Base-by-base conservation (phyloP, 2,329 filamentous ascomycete species). In the Diaporthe sp. region DNA sequence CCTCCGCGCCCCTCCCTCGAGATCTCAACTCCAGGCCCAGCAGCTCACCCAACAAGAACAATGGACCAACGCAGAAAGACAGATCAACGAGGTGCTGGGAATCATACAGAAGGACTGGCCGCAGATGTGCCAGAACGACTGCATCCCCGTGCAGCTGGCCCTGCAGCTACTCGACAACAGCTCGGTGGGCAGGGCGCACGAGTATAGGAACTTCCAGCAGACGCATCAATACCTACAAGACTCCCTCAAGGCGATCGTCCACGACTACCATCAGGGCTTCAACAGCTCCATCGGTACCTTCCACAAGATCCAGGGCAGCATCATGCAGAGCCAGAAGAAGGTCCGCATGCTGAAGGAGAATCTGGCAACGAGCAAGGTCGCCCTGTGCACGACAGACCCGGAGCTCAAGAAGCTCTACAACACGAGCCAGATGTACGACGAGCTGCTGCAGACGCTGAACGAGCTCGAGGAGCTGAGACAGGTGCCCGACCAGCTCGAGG, bases 251-350 rank as follows among this genome's bases (percentile, higher is more conserved):
- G 92, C 92, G 44, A 98, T 99, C 79, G 97, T 99, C 35, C 98
- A 99, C 83, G 96, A 99, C 85, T 96, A 99, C 81, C 96, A 99
- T 81, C 97, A 99, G 83, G 97, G 97, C 61, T 99, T 99, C 89
- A 99, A 98, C 85, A 98, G 95, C 83, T 98, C 96, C 68, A 98
- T 99, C 77, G 97, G 96, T 83, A 98, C 96, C 27, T 99, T 98
- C 81, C 97, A 99, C 87, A 98, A 97, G 84, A 99, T 99, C 76
- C 97, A 99, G 83, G 92, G 92, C 70, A 98, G 95, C 84, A 97
- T 99, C 77, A 94, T 96, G 79, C 88, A 91, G 68, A 98, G 95
- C 22, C 97, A 99, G 83, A 92, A 92, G 79, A 92, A 95, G 75
- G 94, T 99, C 71, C 92, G 96, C 74, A 87, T 88, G 17, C 87